Conservation (phyloP, 345 rosid species). For the Citrus sp. region DNA sequence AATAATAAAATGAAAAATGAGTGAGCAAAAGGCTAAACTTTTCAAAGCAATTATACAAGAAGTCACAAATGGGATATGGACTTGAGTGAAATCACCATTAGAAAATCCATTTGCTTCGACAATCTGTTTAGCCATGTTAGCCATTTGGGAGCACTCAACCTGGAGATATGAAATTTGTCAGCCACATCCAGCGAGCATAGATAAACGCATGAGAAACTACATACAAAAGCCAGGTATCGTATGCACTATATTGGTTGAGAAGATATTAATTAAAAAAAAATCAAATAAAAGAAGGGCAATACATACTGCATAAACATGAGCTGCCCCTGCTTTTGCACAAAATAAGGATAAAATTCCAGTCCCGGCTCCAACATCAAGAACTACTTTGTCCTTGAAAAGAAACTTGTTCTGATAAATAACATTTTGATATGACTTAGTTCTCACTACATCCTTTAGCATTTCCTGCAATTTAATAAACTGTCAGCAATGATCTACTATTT, state of each 20-base stretch:
- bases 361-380: conserved; percentile 99
- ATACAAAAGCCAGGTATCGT: not conserved
- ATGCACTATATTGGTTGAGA: not conserved
- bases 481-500: not conserved
- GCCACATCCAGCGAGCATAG: not conserved
- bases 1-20: conserved; percentile 5
- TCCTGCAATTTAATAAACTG: conserved; percentile 52
- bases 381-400: conserved; percentile 82
- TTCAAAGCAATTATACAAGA: not conserved
- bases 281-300: not conserved
- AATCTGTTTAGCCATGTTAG: conserved; percentile 90
- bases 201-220: not conserved
- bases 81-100: conserved; percentile 45
- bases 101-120: conserved; percentile 83
- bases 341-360: conserved; percentile 94
- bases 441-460: conserved; percentile 93
- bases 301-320: conserved; percentile 87
- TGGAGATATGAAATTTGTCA: conserved; percentile 19
- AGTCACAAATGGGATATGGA: not conserved
- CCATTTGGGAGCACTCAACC: conserved; percentile 97
- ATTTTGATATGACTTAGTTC: conserved; percentile 95
- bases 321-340: conserved; percentile 96
- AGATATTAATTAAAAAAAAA: not conserved
- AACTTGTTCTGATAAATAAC: conserved; percentile 93
- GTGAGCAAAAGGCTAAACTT: not conserved